These are phyloP conservation scores for Spizellomyces sp. DNA, from an alignment of 192 early-diverging fungal species.

Conservation along the genomic window DNA sequence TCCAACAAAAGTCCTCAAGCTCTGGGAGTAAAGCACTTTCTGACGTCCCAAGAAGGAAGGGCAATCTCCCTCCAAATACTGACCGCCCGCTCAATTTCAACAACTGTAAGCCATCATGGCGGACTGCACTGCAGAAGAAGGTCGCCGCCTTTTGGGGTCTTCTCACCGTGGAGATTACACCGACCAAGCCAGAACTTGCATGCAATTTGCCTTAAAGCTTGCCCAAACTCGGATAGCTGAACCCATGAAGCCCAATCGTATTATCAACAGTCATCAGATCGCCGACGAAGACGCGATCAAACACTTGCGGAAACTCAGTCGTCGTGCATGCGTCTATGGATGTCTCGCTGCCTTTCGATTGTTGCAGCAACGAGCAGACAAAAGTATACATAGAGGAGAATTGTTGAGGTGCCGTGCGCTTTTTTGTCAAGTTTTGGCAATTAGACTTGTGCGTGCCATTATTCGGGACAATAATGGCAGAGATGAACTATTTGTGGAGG, in stretches of 20 bases:
- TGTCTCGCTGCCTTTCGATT: conserved; percentile 18
- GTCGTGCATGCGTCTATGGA: conserved; percentile 27
- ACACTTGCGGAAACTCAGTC: conserved; percentile 10
- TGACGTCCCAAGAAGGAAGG: too few species aligned
- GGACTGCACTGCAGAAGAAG: too few species aligned
- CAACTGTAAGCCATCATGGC: too few species aligned
- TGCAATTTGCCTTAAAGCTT: not conserved
- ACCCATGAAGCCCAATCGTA: not conserved
- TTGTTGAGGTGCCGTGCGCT: conserved; percentile 10
- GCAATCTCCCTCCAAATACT: too few species aligned
- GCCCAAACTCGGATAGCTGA: conserved; percentile 2
- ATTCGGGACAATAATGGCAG: conserved; percentile 13
- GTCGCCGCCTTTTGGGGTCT: too few species aligned
- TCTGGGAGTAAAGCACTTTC: too few species aligned
- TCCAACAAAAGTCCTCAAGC: too few species aligned
- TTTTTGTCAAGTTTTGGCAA: conserved; percentile 24
- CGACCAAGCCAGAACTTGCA: not conserved
- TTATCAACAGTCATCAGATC: conserved; percentile 3
- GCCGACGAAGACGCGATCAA: not conserved
- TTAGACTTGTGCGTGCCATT: conserved; percentile 14
- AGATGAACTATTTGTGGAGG: conserved; percentile 31
- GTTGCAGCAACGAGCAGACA: conserved; percentile 10
- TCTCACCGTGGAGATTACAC: too few species aligned
- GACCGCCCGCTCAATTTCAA: too few species aligned
- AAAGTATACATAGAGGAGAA: conserved; percentile 10